Base-by-base conservation (phyloP, 2,329 filamentous ascomycete genomes). In the Rhynchosporium agropyri region DNA sequence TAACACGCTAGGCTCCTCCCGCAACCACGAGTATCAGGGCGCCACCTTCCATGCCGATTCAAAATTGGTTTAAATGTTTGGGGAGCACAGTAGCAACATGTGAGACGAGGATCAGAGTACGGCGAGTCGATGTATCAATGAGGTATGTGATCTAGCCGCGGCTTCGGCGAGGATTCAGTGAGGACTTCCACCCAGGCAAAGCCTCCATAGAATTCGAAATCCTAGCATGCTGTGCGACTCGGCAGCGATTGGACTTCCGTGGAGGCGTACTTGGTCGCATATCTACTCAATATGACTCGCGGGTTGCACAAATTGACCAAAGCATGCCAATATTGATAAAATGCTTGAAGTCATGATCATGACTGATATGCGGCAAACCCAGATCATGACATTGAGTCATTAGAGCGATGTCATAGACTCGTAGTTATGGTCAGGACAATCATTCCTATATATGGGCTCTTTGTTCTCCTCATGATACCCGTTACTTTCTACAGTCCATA, bases 1-100 rank as follows among this genome's bases (percentile, higher is more conserved):
- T 54, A 20, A 29, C 46, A 49, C 36, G 20, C 51, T 54, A 54
- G 51, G 51, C 20, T 54, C 33, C 38, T 40, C 36, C 36, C 51
- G 51, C 9, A 13, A 8, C 33, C 33, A 28, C 29, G 48, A 33
- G 33, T 10, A 42, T 54, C 20, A 20, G 1, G 20, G 20, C 51
- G 38, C 51, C 51, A 54, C 51, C 36, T 54, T 33, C 29, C 46
- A 29, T 29, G 46, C 38, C 20, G 40, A 40, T 5, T 20, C 4
- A 10, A 54, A 42, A 33, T 10, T 54, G 33, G 51, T 42, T 40
- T 26, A 46, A 28, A 40, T 6, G 12, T 8, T 29, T 4, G 13
- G 3, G 20, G 9, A 42, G n/a, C 20, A 40, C 51, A 54, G 36
- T 33, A 29, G 36, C 28, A 7, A 5, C 36, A 54, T 54, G 51